Base-by-base conservation (phyloP, 176 grass and related monocot genomes). In the Zizania latifolia region DNA sequence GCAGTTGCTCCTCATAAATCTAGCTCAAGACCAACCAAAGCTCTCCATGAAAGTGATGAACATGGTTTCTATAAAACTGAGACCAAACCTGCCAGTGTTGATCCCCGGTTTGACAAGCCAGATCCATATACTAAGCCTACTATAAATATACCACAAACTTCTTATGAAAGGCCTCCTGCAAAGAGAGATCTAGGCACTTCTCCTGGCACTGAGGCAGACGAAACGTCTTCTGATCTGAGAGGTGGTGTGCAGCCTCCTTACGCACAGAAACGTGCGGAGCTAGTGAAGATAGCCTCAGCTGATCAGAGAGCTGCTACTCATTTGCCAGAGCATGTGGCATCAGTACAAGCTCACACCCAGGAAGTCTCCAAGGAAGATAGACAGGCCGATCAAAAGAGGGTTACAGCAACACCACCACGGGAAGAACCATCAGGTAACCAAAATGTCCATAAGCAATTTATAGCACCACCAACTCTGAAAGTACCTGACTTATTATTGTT, bases 371-470 rank as follows among this genome's bases (percentile, higher is more conserved):
- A 45, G 46, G 38, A 78, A 72, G 58, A 57, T 29, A 78, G 27
- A 79, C 68, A 73, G 22, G 28, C 48, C 65, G 58, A 79, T 65
- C 45, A 85, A 58, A 77, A 57, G 30, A 72, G 35, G 36, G 24
- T 28, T 57, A 51, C 74, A 72, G 2, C 34, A 36, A 22, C 51
- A 64, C 26, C 57, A 64, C 57, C 74, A n/a, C 34, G 26, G 34
- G 33, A 71, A 62, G 12, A 43, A 35, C 35, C 58, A 39, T 32
- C 73, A 56, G 64, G 32, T 71, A 45, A 10, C 29, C 82, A 43
- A 19, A 24, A 78, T 64, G 68, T 6, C 19, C 17, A 53, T 62
- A 53, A 60, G 30, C 50, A 76, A 83, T 66, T 39, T 68, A 76
- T 65, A 71, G 13, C 43, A 71, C n/a, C 19, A 2, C 14, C 66